These are phyloP conservation scores for Parsonsia alboflavescens DNA, from an alignment of 257 asterid genomes.

Conservation along the genomic window DNA sequence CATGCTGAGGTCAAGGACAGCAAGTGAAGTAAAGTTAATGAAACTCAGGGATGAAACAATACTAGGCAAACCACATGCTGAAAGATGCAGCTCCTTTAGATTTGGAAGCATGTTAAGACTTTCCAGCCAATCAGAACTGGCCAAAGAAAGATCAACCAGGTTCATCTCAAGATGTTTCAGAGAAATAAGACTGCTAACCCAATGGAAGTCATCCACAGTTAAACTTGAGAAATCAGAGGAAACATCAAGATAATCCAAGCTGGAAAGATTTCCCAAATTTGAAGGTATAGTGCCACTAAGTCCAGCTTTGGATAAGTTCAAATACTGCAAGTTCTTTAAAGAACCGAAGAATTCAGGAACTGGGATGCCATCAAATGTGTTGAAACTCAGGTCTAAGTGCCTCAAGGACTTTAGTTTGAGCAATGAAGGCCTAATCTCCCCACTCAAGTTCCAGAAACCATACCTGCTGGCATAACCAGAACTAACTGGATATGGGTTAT, in stretches of 20 bases:
- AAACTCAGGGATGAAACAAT: constrained; percentile 26
- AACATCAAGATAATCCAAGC: constrained; percentile 44
- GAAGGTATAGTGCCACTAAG: constrained; percentile 35
- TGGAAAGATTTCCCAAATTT: constrained; percentile 40
- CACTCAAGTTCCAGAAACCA: constrained; percentile 49
- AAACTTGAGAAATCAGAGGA: constrained; percentile 26
- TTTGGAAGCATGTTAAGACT: constrained; percentile 30
- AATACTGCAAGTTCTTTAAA: constrained; percentile 31
- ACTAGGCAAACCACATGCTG: constrained; percentile 30
- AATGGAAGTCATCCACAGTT: constrained; percentile 24
- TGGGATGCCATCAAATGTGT: constrained; percentile 34
- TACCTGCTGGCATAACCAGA: constrained; percentile 13
- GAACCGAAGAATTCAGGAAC: constrained; percentile 44
- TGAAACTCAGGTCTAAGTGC: constrained; percentile 45
- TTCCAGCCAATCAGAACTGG: constrained; percentile 34
- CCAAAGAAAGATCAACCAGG: constrained; percentile 36
- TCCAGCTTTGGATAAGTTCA: constrained; percentile 45
- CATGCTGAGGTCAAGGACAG: constrained; percentile 41
- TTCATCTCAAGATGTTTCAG: constrained; percentile 39
- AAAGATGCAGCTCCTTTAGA: constrained; percentile 33
- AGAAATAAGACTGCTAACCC: constrained; percentile 36
- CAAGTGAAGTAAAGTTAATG: constrained; percentile 41
- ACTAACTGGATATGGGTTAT: constrained; percentile 25
- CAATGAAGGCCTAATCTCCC: constrained; percentile 46
- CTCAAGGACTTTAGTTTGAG: constrained; percentile 31